phyloP scores from a whole-genome alignment of 805 yeast genomes.

The Soucietia sequanensis region DNA sequence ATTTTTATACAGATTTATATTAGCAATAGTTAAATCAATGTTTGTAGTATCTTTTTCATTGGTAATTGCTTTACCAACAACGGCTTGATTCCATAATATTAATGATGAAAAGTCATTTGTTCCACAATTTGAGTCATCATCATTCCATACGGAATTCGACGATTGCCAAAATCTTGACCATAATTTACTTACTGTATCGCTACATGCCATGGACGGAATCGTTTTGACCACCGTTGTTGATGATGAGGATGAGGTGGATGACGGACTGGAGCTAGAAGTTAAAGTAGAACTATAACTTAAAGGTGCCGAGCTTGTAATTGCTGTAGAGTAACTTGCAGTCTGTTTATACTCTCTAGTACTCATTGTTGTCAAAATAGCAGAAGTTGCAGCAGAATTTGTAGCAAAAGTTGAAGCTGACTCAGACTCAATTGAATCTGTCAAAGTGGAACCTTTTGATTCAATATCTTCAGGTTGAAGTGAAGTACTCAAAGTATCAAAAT shows the following conservation, averaged over 20 bases:
- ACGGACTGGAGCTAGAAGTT: background rate
- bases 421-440: background rate
- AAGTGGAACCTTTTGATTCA: background rate
- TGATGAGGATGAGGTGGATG: background rate
- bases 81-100: conserved; percentile 28
- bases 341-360: no score
- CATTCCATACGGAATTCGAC: conserved; percentile 11
- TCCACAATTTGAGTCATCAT: conserved; percentile 18
- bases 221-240: no score
- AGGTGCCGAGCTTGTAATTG: no score
- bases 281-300: no score
- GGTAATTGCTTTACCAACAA: conserved; percentile 18
- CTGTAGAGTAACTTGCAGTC: no score
- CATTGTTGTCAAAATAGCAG: no score
- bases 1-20: conserved; percentile 17
- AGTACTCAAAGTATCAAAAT: no score
- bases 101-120: conserved; percentile 10
- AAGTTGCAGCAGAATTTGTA: no score
- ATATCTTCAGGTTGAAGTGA: no score
- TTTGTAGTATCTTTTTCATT: conserved; percentile 10
- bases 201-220: no score
- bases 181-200: conserved; percentile 8
- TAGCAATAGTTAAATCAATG: conserved; percentile 10
- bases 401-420: no score
- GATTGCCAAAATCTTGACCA: conserved; percentile 24